Conservation (phyloP, 139 green algal genomes). For the Auxenochlorella pyrenoidosa region DNA sequence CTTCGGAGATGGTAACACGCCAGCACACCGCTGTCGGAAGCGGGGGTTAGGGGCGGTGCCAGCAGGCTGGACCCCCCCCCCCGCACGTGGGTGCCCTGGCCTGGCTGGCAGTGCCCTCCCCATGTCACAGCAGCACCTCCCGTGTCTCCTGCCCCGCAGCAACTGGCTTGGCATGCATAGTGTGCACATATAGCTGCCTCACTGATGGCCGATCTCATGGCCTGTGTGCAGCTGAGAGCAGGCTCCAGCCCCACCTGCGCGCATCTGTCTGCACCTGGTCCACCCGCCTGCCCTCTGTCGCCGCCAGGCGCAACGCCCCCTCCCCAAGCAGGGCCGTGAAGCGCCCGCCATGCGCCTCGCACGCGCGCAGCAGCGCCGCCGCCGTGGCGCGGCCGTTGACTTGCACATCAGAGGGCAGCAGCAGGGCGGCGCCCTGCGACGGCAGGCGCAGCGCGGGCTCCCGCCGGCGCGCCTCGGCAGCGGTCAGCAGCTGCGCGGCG, state of each 20-base stretch:
- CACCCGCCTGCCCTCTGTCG: not conserved
- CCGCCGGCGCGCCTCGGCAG: not conserved
- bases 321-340: constrained; percentile 41
- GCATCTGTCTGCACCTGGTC: constrained; percentile 16
- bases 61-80: too few species aligned
- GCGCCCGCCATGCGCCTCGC: constrained; percentile 25
- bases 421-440: not conserved
- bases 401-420: constrained; percentile 21
- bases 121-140: too few species aligned
- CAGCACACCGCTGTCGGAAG: too few species aligned
- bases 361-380: constrained; percentile 56
- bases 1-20: too few species aligned
- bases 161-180: too few species aligned
- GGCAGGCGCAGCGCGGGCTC: constrained; percentile 23
- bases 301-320: not conserved
- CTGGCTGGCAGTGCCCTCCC: too few species aligned
- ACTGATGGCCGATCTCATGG: too few species aligned
- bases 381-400: constrained; percentile 65
- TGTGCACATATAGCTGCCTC: too few species aligned
- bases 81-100: too few species aligned
- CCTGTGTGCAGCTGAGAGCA: not conserved
- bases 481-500: not conserved
- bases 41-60: too few species aligned
- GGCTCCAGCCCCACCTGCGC: constrained; percentile 27
- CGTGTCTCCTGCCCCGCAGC: too few species aligned